Base-by-base conservation (phyloP, 306 rosid genomes). In the Lithocarpus polystachyus region DNA sequence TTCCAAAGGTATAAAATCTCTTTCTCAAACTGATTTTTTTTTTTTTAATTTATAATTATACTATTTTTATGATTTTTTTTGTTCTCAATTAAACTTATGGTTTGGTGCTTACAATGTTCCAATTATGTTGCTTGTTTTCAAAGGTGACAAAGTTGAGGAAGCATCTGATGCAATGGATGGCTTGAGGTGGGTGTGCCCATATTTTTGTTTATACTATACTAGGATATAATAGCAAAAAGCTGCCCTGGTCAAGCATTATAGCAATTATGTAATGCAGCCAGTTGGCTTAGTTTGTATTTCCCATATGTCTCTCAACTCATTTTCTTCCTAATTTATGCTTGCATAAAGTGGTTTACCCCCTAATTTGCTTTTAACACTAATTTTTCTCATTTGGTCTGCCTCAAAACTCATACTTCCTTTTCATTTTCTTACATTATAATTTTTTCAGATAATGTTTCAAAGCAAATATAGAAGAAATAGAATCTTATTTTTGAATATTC, bases 71-170 rank as follows among this genome's bases (percentile, higher is more conserved):
- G 24, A 2, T 23, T 5, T 14, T 13, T 26, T 2, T 60, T 60
- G 2, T 26, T 60, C 14, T 24, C 18, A 28, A 62, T 5, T 28
- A 28, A 56, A 55, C n/a, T 68, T 74, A 33, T 45, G 33, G 56
- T 69, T 43, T 9, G 65, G 28, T 75, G 64, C 24, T 57, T 18
- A 69, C 14, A 19, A 56, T 22, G 12, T 79, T 84, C 61, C 62
- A 78, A 71, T 71, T 69, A 14, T 77, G 61, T n/a, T 61, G 57
- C 75, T 69, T 45, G 72, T 67, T 76, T 51, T 15, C 20, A 35
- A 75, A 94, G 98, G 91, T 86, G 84, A 78, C 14, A 68, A 81
- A 80, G 79, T 69, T 67, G 84, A 88, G 75, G 91, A 87, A 80
- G 85, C 87, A 87, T 61, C 89, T 35, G 78, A 55, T 56, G 14